These are phyloP conservation scores for Voacanga thouarsii DNA, from an alignment of 257 asterid genomes.

Conservation along the genomic window DNA sequence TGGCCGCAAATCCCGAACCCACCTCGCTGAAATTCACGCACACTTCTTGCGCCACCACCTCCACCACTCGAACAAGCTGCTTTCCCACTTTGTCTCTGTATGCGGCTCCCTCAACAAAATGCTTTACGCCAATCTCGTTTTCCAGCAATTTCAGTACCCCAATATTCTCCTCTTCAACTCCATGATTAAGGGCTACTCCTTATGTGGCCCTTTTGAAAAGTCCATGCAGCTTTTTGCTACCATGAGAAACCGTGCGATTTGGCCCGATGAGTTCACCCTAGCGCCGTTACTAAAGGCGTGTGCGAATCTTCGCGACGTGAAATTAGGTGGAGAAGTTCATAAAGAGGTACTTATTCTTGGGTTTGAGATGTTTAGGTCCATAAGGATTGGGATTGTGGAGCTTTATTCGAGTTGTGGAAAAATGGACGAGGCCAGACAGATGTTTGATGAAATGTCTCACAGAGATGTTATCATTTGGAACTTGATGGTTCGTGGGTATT, in stretches of 20 bases:
- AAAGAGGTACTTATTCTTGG: constrained; percentile 36
- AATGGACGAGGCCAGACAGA: constrained; percentile 33
- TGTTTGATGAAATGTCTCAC: constrained; percentile 41
- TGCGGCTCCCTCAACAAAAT: constrained; percentile 36
- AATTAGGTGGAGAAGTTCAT: constrained; percentile 34
- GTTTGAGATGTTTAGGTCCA: constrained; percentile 31
- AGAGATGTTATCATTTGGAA: constrained; percentile 47
- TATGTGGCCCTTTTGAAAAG: constrained; percentile 30
- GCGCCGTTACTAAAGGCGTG: constrained; percentile 45
- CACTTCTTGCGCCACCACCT: constrained; percentile 44
- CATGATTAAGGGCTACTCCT: constrained; percentile 39
- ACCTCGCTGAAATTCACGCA: constrained; percentile 37
- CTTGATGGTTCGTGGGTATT: constrained; percentile 46
- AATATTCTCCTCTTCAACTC: constrained; percentile 42
- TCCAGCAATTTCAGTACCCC: constrained; percentile 32
- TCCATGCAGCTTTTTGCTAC: constrained; percentile 24
- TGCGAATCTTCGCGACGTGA: constrained; percentile 24
- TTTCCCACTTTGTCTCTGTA: constrained; percentile 44
- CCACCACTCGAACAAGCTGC: constrained; percentile 40
- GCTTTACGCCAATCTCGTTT: constrained; percentile 32
- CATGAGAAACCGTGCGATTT: constrained; percentile 38
- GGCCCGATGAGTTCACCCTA: constrained; percentile 42
- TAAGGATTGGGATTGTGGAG: constrained; percentile 38
- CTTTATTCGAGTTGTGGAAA: constrained; percentile 23
- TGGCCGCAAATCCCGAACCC: constrained; percentile 38